phyloP scores from a whole-genome alignment of 768 basidiomycete species.

The Suillus subaureus region DNA sequence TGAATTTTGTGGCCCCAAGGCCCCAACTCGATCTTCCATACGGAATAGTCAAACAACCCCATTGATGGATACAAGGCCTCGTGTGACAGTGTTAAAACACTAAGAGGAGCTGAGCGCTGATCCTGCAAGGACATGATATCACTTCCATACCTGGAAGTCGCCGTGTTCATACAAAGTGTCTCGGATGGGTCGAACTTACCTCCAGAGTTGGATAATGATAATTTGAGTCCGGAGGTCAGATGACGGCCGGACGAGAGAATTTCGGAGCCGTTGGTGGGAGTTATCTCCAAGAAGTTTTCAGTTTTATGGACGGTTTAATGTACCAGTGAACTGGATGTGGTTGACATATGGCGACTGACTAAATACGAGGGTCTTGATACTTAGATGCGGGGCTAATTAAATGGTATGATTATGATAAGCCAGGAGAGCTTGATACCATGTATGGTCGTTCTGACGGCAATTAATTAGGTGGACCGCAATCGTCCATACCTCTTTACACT shows the following conservation, averaged over 20 bases:
- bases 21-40: not conserved
- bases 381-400: no score
- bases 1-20: not conserved
- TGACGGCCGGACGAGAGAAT: not conserved
- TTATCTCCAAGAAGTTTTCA: constrained; percentile 4
- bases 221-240: not conserved
- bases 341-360: no score
- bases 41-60: not conserved
- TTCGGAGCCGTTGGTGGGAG: not conserved
- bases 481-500: not conserved
- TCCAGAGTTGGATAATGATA: not conserved
- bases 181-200: no score
- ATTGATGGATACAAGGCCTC: not conserved
- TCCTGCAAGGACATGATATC: not conserved
- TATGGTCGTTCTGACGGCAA: constrained; percentile 5
- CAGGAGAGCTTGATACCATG: not conserved
- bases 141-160: not conserved
- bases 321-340: no score
- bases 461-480: constrained; percentile 6
- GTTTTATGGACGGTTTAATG: not conserved
- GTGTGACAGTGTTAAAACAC: not conserved
- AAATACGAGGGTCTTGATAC: no score
- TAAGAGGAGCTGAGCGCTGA: not conserved
- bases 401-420: no score
- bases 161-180: not conserved